Evolutionary conservation across 1,284 basidiomycete genomes (phyloP).

Genomic region (Wallemia hederae): DNA sequence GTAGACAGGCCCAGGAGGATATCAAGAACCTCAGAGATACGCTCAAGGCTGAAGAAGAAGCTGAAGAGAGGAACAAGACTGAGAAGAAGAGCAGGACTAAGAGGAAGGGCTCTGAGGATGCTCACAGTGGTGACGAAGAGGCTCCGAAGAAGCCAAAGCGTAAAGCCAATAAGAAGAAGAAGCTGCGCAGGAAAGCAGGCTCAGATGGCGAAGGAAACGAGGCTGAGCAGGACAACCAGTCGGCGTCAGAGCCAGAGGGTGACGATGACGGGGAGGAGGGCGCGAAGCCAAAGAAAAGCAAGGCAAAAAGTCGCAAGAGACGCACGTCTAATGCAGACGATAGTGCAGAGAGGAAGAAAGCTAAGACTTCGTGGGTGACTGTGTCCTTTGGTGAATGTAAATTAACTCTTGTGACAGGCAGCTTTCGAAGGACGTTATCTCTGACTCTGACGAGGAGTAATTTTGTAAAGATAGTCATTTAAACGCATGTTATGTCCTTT

Average conservation of each 20-base stretch:
- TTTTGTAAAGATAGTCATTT: not conserved
- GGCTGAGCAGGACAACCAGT: not conserved
- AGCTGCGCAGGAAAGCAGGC: not conserved
- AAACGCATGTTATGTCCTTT: too few relatives aligned
- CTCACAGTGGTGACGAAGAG: not conserved
- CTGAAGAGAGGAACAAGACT: not conserved
- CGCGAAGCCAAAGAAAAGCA: not conserved
- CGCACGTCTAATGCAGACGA: not conserved
- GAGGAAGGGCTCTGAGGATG: not conserved
- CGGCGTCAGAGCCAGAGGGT: too few relatives aligned
- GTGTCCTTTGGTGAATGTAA: not conserved
- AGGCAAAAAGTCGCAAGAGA: not conserved
- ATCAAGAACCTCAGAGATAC: not conserved
- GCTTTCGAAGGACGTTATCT: not conserved
- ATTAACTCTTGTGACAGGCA: not conserved
- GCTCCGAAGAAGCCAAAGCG: not conserved
- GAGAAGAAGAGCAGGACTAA: not conserved
- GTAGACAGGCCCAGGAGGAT: not conserved
- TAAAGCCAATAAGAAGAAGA: not conserved
- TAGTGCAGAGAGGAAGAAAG: not conserved
- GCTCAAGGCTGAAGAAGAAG: not conserved
- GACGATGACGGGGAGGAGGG: not conserved
- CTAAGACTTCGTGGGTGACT: not conserved
- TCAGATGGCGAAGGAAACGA: not conserved
- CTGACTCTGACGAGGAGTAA: not conserved